Evolutionary conservation across 306 rosid genomes (phyloP).

Genomic region (Cicer pinnatifidum): DNA sequence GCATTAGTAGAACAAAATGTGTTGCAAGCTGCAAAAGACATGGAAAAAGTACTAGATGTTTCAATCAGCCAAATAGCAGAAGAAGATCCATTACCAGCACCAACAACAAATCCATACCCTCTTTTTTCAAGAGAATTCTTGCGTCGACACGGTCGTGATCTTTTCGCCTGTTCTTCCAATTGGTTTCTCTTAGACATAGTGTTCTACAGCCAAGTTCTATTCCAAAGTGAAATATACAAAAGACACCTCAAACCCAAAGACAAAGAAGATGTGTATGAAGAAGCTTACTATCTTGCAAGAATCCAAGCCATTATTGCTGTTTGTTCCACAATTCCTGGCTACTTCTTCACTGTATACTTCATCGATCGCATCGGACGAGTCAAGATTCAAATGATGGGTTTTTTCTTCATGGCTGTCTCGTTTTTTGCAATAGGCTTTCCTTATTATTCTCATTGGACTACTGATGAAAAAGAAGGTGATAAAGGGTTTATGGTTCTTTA

Average conservation of each 20-base stretch:
- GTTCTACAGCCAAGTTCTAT: conserved; percentile 72
- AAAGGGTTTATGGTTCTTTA: conserved; percentile 59
- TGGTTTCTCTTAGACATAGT: conserved; percentile 77
- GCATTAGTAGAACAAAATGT: conserved; percentile 74
- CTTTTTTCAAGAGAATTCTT: conserved; percentile 60
- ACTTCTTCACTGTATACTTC: conserved; percentile 69
- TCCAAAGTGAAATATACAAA: conserved; percentile 63
- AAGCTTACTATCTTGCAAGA: conserved; percentile 51
- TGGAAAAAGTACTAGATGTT: conserved; percentile 73
- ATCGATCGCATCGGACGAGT: conserved; percentile 76
- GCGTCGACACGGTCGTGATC: conserved; percentile 67
- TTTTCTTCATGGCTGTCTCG: conserved; percentile 59
- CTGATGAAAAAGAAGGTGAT: accelerated
- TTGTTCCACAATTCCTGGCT: conserved; percentile 77
- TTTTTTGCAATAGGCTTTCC: conserved; percentile 64
- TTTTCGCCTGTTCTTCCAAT: conserved; percentile 57
- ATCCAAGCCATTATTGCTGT: conserved; percentile 65
- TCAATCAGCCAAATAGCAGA: conserved; percentile 57
- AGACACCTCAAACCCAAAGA: background rate
- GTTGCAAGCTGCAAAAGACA: conserved; percentile 71
- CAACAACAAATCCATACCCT: conserved; percentile 32
- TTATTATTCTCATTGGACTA: conserved; percentile 53
- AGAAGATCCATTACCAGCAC: conserved; percentile 41
- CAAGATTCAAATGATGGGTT: conserved; percentile 68
- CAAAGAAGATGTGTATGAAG: conserved; percentile 11